Evolutionary conservation across 108 stramenopile species (phyloP), one percentile per base, ranked within the genome.

Genomic region (Nannochloropsis gaditana): DNA sequence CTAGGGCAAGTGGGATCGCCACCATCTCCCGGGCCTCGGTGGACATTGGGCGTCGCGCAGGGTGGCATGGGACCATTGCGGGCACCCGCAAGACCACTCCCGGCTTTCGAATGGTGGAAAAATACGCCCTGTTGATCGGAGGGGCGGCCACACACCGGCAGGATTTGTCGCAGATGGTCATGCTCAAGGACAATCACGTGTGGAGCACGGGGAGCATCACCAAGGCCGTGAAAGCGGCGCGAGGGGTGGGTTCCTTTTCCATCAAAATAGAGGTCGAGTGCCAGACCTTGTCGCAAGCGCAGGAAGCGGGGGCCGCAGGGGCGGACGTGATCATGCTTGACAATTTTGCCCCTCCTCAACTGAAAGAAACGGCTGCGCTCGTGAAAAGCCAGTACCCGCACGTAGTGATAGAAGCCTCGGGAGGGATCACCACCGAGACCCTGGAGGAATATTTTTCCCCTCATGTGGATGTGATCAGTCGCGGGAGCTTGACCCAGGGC

Each of bases 41-140:
- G 17, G 31, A 86, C 84, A 5, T 87, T 59, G 94, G 93, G 41
- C 89, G 85, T 73, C 45, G 79, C 15, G 79, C 87, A 41, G 90
- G 91, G 9, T 99, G 99, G 99, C 89, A 94, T 2, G 99, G 99
- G 42, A 89, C 89, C 81, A 94, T 98, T 17, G 98, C 97, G 5
- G 99, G 97, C 8, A 99, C 99, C 9, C 93, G 99, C 47, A 99
- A 99, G 87, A 97, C 97, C 41, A 99, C 99, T 9, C 99, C 99
- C 83, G 99, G 99, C 79, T 99, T 99, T 82, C 92, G 97, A 0
- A 86, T 96, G 2, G 97, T 99, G 21, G 99, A 99, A 91, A 99
- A 99, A 90, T 99, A 99, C 86, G 99, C 96, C 21, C 83, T 99
- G 21, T 81, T 99, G 41, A 96, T 99, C 9, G 98, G 97, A 21